Evolutionary conservation across 148 eudicot species (phyloP).

Genomic region (Polygonum aviculare): DNA sequence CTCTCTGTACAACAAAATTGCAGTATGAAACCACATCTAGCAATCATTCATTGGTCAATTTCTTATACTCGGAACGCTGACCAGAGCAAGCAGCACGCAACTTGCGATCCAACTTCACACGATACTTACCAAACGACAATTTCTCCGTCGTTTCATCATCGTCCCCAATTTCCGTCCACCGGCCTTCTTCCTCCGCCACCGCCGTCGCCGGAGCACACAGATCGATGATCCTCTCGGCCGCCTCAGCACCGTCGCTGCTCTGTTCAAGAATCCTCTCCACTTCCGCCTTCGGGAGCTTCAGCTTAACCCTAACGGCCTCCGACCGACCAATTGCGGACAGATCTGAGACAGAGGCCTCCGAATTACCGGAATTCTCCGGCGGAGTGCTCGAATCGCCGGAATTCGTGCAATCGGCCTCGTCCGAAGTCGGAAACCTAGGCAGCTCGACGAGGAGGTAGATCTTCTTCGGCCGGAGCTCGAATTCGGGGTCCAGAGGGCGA

Average conservation of each 20-base stretch:
- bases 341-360: slow-evolving; percentile 33
- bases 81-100: slow-evolving; percentile 13
- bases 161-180: slow-evolving; percentile 6
- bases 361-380: slow-evolving; percentile 18
- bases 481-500: slow-evolving; percentile 31
- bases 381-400: slow-evolving; percentile 33
- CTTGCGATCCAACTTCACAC: slow-evolving; percentile 2
- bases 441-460: slow-evolving; percentile 63
- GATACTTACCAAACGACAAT: neutral
- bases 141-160: neutral
- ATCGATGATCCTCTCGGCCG: slow-evolving; percentile 39
- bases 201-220: slow-evolving; percentile 25
- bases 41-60: slow-evolving; percentile 8
- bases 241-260: slow-evolving; percentile 49
- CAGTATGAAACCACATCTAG: neutral
- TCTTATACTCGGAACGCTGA: slow-evolving; percentile 18
- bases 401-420: neutral
- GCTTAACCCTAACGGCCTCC: slow-evolving; percentile 28
- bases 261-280: slow-evolving; percentile 43
- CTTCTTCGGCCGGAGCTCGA: slow-evolving; percentile 37
- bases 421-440: slow-evolving; percentile 31
- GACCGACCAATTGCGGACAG: slow-evolving; percentile 4
- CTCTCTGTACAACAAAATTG: neutral
- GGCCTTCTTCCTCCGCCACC: neutral
- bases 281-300: slow-evolving; percentile 50